Base-by-base conservation (phyloP, 306 rosid genomes). In the Vicia sativa region DNA sequence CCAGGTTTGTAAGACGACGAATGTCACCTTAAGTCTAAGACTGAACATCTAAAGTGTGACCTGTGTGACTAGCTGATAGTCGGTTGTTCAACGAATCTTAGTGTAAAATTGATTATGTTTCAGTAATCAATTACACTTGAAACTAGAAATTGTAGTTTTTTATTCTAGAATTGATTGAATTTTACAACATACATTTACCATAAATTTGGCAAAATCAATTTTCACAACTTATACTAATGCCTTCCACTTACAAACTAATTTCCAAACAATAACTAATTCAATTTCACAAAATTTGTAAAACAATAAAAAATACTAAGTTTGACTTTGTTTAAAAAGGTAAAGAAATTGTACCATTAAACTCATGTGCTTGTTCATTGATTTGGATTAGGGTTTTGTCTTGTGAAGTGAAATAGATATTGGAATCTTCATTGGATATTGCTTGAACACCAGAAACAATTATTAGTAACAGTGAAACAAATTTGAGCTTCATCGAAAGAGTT, bases 301-400 rank as follows among this genome's bases (percentile, higher is more conserved):
- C 5, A 29, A 29, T 5, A 0, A 4, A 29, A 45, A 2, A n/a
- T n/a, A n/a, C n/a, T n/a, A n/a, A n/a, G n/a, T n/a, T 45, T 45
- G 50, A 5, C 9, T 8, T n/a, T 45, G 5, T 49, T 49, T 46
- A 9, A 46, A 15, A 49, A 49, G 55, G 12, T 16, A 46, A 46
- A 49, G 55, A 49, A 18, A 49, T 18, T 3, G 13, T 50, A 50
- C 29, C 56, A 18, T 16, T 16, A 49, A 49, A 5, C 4, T 25
- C 9, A 1, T 52, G 72, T 43, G 65, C 25, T 25, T 57, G 74
- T 34, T n/a, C 71, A 25, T 31, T 69, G 21, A n/a, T n/a, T n/a
- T n/a, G n/a, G n/a, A n/a, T n/a, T n/a, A n/a, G n/a, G n/a, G n/a
- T n/a, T n/a, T n/a, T n/a, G n/a, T n/a, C n/a, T n/a, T n/a, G n/a